A percentile compares a stretch with the other conserved stretches of the same genome.
Conservation (phyloP, 805 yeast genomes). For the Blastobotrys peoriensis region DNA sequence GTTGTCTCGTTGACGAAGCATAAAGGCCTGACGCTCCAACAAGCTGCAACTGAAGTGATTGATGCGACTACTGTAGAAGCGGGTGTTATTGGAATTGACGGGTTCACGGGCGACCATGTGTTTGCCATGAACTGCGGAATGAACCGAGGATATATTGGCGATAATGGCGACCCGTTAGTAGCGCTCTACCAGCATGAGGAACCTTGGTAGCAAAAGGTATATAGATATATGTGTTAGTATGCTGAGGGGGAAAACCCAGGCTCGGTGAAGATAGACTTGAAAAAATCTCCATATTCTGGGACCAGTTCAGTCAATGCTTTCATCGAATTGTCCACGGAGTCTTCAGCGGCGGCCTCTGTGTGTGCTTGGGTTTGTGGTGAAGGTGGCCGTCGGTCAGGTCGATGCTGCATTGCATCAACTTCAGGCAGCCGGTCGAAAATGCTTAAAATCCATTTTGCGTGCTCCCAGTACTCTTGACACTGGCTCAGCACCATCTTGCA, state of each 20-base stretch:
- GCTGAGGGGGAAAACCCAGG: not conserved
- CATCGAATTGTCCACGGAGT: not conserved
- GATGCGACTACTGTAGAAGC: not conserved
- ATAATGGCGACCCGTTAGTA: too few relatives aligned
- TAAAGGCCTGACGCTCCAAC: not conserved
- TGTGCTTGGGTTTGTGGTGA: not conserved
- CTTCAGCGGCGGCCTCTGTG: not conserved
- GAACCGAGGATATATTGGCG: conserved; percentile 1
- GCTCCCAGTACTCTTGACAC: conserved; percentile 16
- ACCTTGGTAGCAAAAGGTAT: too few relatives aligned
- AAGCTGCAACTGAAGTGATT: not conserved
- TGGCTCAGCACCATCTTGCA: conserved; percentile 13
- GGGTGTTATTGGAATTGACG: conserved; percentile 1
- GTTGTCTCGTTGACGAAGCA: not conserved
- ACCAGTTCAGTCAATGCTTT: not conserved
- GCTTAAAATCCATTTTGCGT: conserved; percentile 11
- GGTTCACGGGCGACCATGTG: not conserved
- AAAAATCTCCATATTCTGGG: not conserved
- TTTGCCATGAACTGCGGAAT: not conserved
- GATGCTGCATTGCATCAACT: too few relatives aligned
- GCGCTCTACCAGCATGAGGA: too few relatives aligned
- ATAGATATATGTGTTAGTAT: too few relatives aligned
- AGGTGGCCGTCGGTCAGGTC: too few relatives aligned
- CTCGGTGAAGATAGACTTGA: not conserved
- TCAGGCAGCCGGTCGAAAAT: conserved; percentile 5